A percentile compares a stretch with the other conserved stretches of the same genome.
These are phyloP conservation scores for Cryptosporidium canis DNA, from an alignment of 169 alveolate genomes.

Conservation along the genomic window DNA sequence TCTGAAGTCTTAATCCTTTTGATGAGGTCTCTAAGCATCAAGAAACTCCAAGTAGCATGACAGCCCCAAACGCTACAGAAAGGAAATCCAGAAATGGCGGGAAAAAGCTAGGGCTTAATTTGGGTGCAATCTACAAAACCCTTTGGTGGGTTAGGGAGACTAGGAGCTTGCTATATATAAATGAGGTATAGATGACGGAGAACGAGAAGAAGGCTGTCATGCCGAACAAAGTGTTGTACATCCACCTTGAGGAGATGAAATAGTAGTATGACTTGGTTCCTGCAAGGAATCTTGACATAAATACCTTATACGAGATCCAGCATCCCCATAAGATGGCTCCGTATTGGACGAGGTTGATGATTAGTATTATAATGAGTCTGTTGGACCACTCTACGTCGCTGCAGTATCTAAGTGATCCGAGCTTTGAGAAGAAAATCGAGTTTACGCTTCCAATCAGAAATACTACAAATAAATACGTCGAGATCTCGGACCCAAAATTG, in stretches of 20 bases:
- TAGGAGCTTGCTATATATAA: conserved; percentile 40
- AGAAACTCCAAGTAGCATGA: too few relatives aligned
- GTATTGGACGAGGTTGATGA: conserved; percentile 45
- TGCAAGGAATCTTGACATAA: conserved; percentile 62
- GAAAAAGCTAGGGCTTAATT: not conserved
- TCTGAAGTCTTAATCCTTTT: not conserved
- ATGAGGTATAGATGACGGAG: conserved; percentile 55
- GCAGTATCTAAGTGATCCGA: conserved; percentile 57
- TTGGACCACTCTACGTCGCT: conserved; percentile 67
- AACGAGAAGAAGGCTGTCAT: conserved; percentile 62
- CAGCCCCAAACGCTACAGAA: too few relatives aligned
- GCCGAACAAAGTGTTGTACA: conserved; percentile 63
- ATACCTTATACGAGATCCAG: conserved; percentile 65
- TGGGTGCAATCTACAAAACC: not conserved
- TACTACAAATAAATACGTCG: conserved; percentile 52
- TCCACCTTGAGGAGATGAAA: conserved; percentile 67
- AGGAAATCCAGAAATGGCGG: conserved; percentile 4
- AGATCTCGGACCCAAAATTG: conserved; percentile 61
- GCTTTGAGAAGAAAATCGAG: conserved; percentile 52
- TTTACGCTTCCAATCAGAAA: conserved; percentile 58
- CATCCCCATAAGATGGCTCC: conserved; percentile 72
- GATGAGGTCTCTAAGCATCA: conserved; percentile 20
- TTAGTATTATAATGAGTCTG: conserved; percentile 27
- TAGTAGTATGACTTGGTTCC: conserved; percentile 66
- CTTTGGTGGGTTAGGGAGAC: conserved; percentile 60